Percentiles rank a stretch among this genome's conserved stretches.
These are phyloP conservation scores for Tolypocladium amazonense DNA, from an alignment of 2,329 filamentous ascomycete genomes.

Conservation along the genomic window DNA sequence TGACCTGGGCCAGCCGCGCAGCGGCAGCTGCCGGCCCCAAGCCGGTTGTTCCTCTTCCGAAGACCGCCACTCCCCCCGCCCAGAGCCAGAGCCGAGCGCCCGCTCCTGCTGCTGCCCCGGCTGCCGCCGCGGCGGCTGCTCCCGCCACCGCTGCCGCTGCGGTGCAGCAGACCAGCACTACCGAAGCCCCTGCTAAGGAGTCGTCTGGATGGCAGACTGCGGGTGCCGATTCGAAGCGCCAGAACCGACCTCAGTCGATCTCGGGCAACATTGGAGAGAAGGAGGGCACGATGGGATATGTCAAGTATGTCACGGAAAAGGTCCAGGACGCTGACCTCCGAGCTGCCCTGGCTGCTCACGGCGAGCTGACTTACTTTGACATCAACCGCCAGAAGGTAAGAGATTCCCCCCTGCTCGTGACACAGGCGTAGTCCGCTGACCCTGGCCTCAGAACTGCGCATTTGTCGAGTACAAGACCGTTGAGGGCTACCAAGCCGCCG, in stretches of 20 bases:
- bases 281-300: slow-evolving; percentile 73
- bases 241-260: slow-evolving; percentile 61
- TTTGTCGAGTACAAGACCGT: slow-evolving; percentile 86
- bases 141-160: slow-evolving; percentile 17
- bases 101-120: slow-evolving; percentile 28
- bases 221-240: slow-evolving; percentile 72
- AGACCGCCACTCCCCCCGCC: slow-evolving; percentile 44
- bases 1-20: slow-evolving; percentile 65
- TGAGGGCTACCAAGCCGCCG: slow-evolving; percentile 73
- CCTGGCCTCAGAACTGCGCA: slow-evolving; percentile 66
- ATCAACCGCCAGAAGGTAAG: slow-evolving; percentile 75
- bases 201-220: slow-evolving; percentile 70
- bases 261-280: slow-evolving; percentile 52
- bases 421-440: slow-evolving; percentile 4
- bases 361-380: slow-evolving; percentile 63
- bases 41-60: slow-evolving; percentile 43
- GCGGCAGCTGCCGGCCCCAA: slow-evolving; percentile 47
- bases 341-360: slow-evolving; percentile 59
- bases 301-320: slow-evolving; percentile 91
- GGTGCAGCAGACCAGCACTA: slow-evolving; percentile 18
- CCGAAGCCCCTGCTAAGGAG: slow-evolving; percentile 40
- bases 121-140: slow-evolving; percentile 24
- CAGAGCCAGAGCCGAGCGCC: slow-evolving; percentile 38
- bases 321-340: slow-evolving; percentile 66
- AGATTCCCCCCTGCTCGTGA: slow-evolving; percentile 1